phyloP scores from a whole-genome alignment of 1,139 yeast species.

The Pichia sp. region DNA sequence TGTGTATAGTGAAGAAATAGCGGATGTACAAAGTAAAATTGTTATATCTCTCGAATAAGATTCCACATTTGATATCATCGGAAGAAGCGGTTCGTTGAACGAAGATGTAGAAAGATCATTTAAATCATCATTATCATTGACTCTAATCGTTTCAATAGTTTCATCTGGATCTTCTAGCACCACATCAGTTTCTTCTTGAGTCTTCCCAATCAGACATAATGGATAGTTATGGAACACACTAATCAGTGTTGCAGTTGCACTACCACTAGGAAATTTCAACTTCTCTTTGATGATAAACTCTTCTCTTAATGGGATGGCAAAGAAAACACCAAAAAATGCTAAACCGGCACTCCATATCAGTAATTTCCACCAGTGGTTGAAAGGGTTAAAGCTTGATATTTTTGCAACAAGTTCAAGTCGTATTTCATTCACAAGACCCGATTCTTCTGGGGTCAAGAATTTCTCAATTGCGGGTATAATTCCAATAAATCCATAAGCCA shows the following conservation, averaged over 20 bases:
- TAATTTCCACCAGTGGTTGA: constrained; percentile 36
- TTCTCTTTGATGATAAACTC: constrained; percentile 83
- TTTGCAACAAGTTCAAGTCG: constrained; percentile 7
- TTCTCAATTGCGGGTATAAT: constrained; percentile 96
- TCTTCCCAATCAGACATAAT: constrained; percentile 22
- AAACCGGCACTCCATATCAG: constrained; percentile 78
- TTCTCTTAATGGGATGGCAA: constrained; percentile 80
- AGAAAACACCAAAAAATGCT: constrained; percentile 91
- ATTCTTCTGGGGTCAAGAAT: constrained; percentile 68
- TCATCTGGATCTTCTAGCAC: background rate
- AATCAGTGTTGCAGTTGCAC: constrained; percentile 91
- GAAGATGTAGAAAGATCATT: background rate
- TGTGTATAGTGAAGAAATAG: constrained; percentile 66
- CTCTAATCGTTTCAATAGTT: background rate
- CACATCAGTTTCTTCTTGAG: background rate
- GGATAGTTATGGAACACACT: constrained; percentile 75
- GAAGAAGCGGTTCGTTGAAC: background rate
- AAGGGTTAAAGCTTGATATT: constrained; percentile 2
- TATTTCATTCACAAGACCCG: constrained; percentile 37
- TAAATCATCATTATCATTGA: background rate
- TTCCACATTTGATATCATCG: constrained; percentile 9
- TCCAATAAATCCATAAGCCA: constrained; percentile 92
- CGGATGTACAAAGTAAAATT: constrained; percentile 52
- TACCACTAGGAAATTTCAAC: constrained; percentile 89
- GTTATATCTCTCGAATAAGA: constrained; percentile 49